Conservation (phyloP, 2,329 filamentous ascomycete species). For the Calycina herbarum region DNA sequence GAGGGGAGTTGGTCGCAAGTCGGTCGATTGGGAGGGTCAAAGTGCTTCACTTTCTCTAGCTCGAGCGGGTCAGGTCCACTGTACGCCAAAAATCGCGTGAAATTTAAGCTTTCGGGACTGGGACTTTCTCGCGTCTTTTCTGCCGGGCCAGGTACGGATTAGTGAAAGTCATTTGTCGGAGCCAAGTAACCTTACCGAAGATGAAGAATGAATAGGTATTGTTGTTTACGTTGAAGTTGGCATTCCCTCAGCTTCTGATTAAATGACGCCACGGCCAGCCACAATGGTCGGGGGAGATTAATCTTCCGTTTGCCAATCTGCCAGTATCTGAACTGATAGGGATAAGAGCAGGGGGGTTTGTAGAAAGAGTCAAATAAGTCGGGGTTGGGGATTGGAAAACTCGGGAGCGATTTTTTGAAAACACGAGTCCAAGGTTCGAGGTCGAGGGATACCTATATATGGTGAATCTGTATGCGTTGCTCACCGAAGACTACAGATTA, state of each 20-base stretch:
- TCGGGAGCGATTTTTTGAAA: not conserved
- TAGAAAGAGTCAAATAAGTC: too few species aligned
- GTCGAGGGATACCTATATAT: too few species aligned
- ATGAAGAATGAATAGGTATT: too few species aligned
- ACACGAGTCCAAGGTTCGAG: not conserved
- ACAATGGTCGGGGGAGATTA: not conserved
- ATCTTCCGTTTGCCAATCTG: not conserved
- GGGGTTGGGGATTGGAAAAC: not conserved
- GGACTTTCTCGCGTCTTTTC: not conserved
- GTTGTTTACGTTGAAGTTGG: too few species aligned
- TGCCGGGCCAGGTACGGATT: too few species aligned
- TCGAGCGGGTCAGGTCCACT: not conserved
- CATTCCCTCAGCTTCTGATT: not conserved
- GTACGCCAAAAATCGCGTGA: not conserved
- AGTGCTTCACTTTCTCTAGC: not conserved
- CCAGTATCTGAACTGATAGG: not conserved
- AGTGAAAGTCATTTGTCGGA: too few species aligned
- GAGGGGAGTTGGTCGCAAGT: constrained; percentile 8
- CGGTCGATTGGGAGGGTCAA: not conserved
- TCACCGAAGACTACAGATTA: too few species aligned
- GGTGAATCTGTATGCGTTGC: too few species aligned
- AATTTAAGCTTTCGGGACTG: not conserved
- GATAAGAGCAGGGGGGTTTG: not conserved
- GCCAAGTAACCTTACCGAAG: too few species aligned
- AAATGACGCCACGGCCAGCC: not conserved